phyloP scores from a whole-genome alignment of 768 basidiomycete genomes.

The Cyathus striatus region DNA sequence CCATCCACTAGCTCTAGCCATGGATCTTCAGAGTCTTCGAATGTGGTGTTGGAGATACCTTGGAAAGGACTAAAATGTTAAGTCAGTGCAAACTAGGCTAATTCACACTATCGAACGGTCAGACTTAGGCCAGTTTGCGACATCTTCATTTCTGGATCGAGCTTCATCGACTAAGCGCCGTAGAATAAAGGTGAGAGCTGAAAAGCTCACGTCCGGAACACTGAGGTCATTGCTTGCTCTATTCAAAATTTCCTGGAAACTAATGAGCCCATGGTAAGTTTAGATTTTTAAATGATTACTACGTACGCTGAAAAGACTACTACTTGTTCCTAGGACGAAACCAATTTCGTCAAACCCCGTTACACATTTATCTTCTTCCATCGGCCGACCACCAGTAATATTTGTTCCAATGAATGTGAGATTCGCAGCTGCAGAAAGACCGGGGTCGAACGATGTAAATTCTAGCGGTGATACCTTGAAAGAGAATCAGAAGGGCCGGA shows the following conservation, averaged over 20 bases:
- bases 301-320: background rate
- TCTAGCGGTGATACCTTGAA: background rate
- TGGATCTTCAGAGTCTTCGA: background rate
- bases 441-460: background rate
- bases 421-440: background rate
- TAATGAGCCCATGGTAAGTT: no score
- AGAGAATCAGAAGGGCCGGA: background rate
- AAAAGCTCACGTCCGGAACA: no score
- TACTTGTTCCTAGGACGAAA: background rate
- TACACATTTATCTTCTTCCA: background rate
- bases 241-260: background rate
- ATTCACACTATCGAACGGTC: background rate
- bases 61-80: background rate
- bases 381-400: background rate
- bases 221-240: background rate
- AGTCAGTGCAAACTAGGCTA: no score
- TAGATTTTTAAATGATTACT: no score
- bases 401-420: background rate
- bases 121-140: background rate
- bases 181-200: no score
- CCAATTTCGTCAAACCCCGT: background rate
- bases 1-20: background rate
- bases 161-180: no score
- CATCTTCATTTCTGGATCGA: background rate
- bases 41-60: background rate